These are phyloP conservation scores for Aspergillus kassunensis DNA, from an alignment of 495 filamentous ascomycete species.

Conservation along the genomic window DNA sequence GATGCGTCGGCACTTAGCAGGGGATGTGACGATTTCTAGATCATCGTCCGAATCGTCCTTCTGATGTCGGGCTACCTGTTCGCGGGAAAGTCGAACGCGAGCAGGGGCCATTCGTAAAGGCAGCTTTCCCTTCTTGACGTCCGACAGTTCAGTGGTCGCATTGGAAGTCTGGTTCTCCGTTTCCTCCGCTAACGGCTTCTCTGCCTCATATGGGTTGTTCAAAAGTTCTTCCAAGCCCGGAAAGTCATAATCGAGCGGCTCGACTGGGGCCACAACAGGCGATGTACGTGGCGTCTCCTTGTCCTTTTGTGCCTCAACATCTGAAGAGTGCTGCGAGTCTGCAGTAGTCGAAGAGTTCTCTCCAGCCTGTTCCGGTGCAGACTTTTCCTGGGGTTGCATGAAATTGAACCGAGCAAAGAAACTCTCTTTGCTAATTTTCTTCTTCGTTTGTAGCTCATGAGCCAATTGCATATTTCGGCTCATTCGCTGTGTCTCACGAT, in stretches of 20 bases:
- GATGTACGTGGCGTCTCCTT: slow-evolving; percentile 52
- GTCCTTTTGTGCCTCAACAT: slow-evolving; percentile 38
- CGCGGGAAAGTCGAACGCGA: slow-evolving; percentile 35
- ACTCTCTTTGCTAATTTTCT: slow-evolving; percentile 81
- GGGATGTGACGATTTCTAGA: slow-evolving; percentile 54
- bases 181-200: slow-evolving; percentile 5
- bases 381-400: slow-evolving; percentile 34
- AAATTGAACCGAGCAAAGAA: slow-evolving; percentile 85
- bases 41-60: slow-evolving; percentile 62
- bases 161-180: slow-evolving; percentile 4
- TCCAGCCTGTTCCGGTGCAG: slow-evolving; percentile 15
- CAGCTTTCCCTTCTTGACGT: slow-evolving; percentile 17
- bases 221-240: slow-evolving; percentile 22
- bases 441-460: slow-evolving; percentile 87
- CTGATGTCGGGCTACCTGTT: slow-evolving; percentile 37
- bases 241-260: slow-evolving; percentile 17
- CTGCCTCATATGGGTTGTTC: neutral
- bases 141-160: neutral
- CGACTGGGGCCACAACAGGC: slow-evolving; percentile 27
- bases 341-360: slow-evolving; percentile 38
- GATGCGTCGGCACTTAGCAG: slow-evolving; percentile 38
- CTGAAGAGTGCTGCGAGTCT: slow-evolving; percentile 46
- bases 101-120: slow-evolving; percentile 27
- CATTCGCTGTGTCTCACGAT: slow-evolving; percentile 86
- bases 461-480: slow-evolving; percentile 82